Evolutionary conservation across 257 asterid genomes (phyloP), one percentile per base, ranked within the genome.

Genomic region (Mentha longifolia): DNA sequence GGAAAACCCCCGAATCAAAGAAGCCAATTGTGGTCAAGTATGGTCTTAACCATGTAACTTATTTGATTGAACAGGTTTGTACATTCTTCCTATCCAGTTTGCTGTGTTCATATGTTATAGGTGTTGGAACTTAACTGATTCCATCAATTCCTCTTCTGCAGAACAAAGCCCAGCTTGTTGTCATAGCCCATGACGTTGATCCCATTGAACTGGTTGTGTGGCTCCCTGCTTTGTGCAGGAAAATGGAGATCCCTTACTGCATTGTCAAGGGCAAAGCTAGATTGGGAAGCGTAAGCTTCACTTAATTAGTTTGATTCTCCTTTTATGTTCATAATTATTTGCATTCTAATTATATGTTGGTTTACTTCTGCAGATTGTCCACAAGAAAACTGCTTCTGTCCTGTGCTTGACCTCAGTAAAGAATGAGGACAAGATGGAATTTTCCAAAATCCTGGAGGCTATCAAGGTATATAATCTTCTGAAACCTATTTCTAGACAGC

Each of bases 221-320:
- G 91, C 89, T 86, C 13, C 89, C 91, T 6, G 87, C 91, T 6
- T 55, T 86, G 15, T 86, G 91, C 83, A 81, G 91, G 78, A 86
- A 86, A 35, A 81, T 86, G 91, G 91, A 86, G 47, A 84, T 84
- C 70, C 87, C 91, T 2, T 86, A 86, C 83, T 86, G 91, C 46
- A 86, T 86, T 42, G 89, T 84, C 7, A 86, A 84, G 78, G 89
- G 91, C 22, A 86, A 79, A 46, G 87, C 89, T 67, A 73, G 91
- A 13, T 55, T 86, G 73, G 91, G 91, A 61, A 82, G 89, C 4
- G 91, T 86, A 73, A 75, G 85, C 69, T 12, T 7, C 22, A 41
- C 4, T 7, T 20, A 25, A 1, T 8, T 12, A 1, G 8, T 9
- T 57, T 19, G 10, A 11, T 1, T 0, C 1, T 8, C n/a, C 19